phyloP scores from a whole-genome alignment of 768 basidiomycete species.

The Boletus rex-veris region DNA sequence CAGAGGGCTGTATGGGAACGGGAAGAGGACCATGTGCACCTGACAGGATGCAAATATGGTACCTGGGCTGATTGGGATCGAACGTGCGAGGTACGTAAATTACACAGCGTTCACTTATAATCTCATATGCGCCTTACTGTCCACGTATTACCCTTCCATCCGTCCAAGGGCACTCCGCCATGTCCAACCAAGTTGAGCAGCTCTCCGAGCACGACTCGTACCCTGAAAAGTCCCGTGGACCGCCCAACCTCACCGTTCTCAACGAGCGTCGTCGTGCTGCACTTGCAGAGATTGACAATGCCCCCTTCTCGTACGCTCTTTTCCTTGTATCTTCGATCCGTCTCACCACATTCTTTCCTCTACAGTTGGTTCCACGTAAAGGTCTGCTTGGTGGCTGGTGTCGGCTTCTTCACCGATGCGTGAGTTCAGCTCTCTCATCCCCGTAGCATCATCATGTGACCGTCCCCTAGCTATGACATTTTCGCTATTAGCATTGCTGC shows the following conservation, averaged over 20 bases:
- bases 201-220: conserved; percentile 31
- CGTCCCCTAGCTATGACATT: conserved; percentile 56
- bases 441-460: neutral
- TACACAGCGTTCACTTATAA: neutral
- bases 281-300: conserved; percentile 83
- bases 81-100: conserved; percentile 31
- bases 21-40: neutral
- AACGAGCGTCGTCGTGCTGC: conserved; percentile 77
- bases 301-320: conserved; percentile 67
- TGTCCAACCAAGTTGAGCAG: conserved; percentile 23
- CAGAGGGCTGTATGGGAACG: neutral
- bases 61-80: no score
- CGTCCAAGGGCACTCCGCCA: neutral
- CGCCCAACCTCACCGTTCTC: conserved; percentile 38
- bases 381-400: conserved; percentile 65
- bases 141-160: neutral
- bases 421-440: conserved; percentile 28
- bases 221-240: conserved; percentile 18
- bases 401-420: conserved; percentile 91
- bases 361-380: conserved; percentile 83
- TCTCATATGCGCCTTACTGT: no score
- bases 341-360: neutral
- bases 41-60: no score
- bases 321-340: neutral
- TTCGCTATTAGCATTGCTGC: conserved; percentile 89